Evolutionary conservation across 768 basidiomycete genomes (phyloP).

Genomic region (Cystofilobasidium bisporidii): DNA sequence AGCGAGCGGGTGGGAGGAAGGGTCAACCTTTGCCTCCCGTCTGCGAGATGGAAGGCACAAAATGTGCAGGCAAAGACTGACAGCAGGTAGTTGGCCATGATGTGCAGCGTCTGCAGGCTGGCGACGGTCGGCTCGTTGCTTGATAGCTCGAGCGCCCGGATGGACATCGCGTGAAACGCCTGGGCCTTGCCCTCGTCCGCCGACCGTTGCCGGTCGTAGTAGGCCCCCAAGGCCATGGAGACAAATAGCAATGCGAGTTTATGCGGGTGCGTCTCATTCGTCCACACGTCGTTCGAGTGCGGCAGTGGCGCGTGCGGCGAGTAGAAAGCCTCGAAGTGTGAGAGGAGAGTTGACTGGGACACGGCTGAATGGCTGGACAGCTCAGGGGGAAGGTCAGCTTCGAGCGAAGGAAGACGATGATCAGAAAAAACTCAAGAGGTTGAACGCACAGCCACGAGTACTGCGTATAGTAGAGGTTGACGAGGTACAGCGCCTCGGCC

Average conservation of each 20-base stretch:
- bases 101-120: conserved; percentile 9
- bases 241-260: conserved; percentile 13
- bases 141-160: not conserved
- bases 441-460: conserved; percentile 14
- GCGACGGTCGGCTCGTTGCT: conserved; percentile 8
- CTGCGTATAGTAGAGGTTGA: conserved; percentile 9
- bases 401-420: too few species aligned
- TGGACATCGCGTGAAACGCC: not conserved
- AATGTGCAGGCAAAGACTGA: too few species aligned
- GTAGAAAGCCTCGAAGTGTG: conserved; percentile 12
- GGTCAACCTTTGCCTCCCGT: too few species aligned
- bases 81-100: conserved; percentile 16
- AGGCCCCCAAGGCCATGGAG: conserved; percentile 4
- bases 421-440: not conserved
- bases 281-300: not conserved
- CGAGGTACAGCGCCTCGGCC: conserved; percentile 9
- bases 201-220: not conserved
- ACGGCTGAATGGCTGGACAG: conserved; percentile 12
- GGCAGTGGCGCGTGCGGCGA: not conserved
- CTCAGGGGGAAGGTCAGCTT: not conserved
- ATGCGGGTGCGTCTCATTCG: conserved; percentile 8
- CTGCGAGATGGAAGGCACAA: too few species aligned
- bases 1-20: too few species aligned
- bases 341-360: not conserved
- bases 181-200: not conserved